Evolutionary conservation across 139 green algal species (phyloP).

Genomic region (Closterium sp.): DNA sequence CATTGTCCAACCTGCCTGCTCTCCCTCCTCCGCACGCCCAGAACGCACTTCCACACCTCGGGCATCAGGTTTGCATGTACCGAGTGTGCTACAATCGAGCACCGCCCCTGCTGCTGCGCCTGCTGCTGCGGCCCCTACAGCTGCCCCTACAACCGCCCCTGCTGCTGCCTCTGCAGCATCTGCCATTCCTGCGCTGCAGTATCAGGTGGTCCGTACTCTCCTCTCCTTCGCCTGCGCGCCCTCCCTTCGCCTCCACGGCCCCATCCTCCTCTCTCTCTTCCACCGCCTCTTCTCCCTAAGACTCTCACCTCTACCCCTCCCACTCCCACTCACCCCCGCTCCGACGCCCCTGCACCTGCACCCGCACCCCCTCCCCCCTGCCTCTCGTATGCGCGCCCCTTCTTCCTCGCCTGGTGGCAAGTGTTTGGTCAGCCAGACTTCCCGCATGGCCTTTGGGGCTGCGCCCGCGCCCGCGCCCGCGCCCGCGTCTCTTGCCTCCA

Average conservation of each 20-base stretch:
- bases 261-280: background rate
- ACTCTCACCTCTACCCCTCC: background rate
- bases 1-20: background rate
- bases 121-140: background rate
- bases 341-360: background rate
- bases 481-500: background rate
- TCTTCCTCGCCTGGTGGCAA: background rate
- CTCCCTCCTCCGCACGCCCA: background rate
- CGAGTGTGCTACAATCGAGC: background rate
- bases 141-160: background rate
- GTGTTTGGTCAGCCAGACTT: background rate
- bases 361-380: background rate
- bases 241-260: background rate
- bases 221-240: background rate
- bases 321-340: background rate
- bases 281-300: background rate
- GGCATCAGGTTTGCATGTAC: background rate
- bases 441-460: background rate
- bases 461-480: no score
- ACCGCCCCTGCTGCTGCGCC: background rate
- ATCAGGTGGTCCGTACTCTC: background rate
- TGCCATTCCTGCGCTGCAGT: background rate
- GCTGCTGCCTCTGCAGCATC: background rate
- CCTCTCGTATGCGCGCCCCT: background rate
- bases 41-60: background rate